Evolutionary conservation across 2,329 filamentous ascomycete genomes (phyloP), one percentile per base, ranked within the genome.

Genomic region (Fusarium sp.): DNA sequence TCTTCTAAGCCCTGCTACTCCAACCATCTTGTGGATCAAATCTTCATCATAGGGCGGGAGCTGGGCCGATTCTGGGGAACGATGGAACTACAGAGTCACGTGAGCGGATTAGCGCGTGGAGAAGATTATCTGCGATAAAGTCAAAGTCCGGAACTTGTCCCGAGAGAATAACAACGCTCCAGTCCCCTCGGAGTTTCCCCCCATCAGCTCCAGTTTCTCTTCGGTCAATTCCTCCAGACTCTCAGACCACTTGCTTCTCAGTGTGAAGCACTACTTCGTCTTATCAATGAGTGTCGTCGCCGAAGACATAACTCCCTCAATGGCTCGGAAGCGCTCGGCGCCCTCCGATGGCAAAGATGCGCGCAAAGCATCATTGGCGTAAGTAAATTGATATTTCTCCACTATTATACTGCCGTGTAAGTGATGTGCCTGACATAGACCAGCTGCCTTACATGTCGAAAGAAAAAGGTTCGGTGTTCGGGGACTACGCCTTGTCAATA

Each of bases 391-490:
- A 14, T n/a, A 43, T 51, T 69, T 55, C 59, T 55, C 67, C 71
- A 69, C 68, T 59, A 54, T 63, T 60, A 32, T 46, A 2, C 10
- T 40, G 20, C 10, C 2, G 21, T 18, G 10, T 46, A 25, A 18
- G 54, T 50, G 25, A 7, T n/a, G 37, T 25, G 30, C 48, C 55
- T 48, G 41, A 60, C 58, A 46, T 14, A 20, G 3, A 45, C 25
- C 8, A 74, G 73, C 18, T 74, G 73, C 48, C 71, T 75, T 42
- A 74, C 73, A 23, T 74, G 73, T 49, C 72, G 73, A 37, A 75
- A 75, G 71, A 74, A 74, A 49, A 74, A 74, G 42, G 73, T 74
- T 46, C 58, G 73, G 46, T 74, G 73, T 23, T 74, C 73, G 14
- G 73, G 73, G 23, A 75, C 72, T 28, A 75, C 69, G 25, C 73